These are phyloP conservation scores for Psidium friedrichsthalianum DNA, from an alignment of 345 rosid genomes.

Conservation along the genomic window DNA sequence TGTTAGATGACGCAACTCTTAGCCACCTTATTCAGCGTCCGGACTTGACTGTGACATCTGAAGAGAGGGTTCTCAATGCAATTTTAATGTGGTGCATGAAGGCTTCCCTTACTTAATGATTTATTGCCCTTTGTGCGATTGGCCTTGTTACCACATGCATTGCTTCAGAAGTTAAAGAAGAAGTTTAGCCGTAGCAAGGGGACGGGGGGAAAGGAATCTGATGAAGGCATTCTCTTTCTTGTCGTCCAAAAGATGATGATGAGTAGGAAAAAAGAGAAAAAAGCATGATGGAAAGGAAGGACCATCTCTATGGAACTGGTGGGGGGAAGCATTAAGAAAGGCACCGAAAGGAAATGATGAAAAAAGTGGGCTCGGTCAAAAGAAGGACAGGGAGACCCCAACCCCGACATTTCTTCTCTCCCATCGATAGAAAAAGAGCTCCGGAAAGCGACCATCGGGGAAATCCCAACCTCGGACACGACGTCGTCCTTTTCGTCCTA, in stretches of 20 bases:
- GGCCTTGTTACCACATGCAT: constrained; percentile 49
- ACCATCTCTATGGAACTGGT: no score
- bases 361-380: no score
- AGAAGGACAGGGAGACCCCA: no score
- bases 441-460: neutral
- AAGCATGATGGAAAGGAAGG: no score
- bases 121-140: constrained; percentile 68
- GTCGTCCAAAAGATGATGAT: no score
- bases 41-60: constrained; percentile 86
- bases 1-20: constrained; percentile 62
- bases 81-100: constrained; percentile 86
- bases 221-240: no score
- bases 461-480: neutral
- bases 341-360: no score
- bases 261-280: no score
- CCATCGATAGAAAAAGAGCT: neutral
- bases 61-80: constrained; percentile 84
- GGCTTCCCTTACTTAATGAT: constrained; percentile 40
- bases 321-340: no score
- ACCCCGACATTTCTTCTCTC: no score
- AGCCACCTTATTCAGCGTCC: constrained; percentile 72
- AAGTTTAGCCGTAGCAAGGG: no score
- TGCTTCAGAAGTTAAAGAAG: constrained; percentile 34
- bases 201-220: no score
- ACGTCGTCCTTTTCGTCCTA: neutral